Evolutionary conservation across 352 stramenopile species (phyloP).

Genomic region (Phytophthora pluvialis): DNA sequence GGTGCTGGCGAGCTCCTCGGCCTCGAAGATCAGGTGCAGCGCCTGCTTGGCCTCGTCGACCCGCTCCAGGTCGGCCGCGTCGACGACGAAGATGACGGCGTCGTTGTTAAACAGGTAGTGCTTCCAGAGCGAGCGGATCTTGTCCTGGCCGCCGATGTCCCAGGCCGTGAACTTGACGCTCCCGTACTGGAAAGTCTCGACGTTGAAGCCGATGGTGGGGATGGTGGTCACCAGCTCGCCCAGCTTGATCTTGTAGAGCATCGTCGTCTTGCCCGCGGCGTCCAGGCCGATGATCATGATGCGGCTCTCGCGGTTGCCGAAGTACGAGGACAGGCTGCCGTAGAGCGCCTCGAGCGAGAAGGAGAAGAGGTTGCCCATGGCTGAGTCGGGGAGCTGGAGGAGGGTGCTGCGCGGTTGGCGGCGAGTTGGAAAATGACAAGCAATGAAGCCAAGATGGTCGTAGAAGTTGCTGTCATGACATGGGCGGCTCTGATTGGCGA

Average conservation of each 20-base stretch:
- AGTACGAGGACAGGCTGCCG: conserved; percentile 39
- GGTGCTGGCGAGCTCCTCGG: conserved; percentile 46
- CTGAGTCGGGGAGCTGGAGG: neutral
- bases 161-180: conserved; percentile 84
- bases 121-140: conserved; percentile 61
- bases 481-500: conserved; percentile 23
- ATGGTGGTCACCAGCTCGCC: conserved; percentile 73
- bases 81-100: conserved; percentile 87
- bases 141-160: conserved; percentile 76
- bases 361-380: conserved; percentile 58
- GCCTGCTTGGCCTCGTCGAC: conserved; percentile 53
- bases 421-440: conserved; percentile 25
- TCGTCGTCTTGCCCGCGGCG: conserved; percentile 97
- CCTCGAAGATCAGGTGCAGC: conserved; percentile 49
- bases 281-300: conserved; percentile 94
- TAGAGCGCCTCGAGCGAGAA: conserved; percentile 45
- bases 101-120: conserved; percentile 75
- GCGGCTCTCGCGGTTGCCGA: conserved; percentile 45
- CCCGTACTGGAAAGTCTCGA: conserved; percentile 79
- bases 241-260: conserved; percentile 92
- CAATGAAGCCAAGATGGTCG: conserved; percentile 6
- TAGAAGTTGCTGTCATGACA: conserved; percentile 30
- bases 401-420: neutral
- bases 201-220: conserved; percentile 90
- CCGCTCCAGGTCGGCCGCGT: conserved; percentile 59